Evolutionary conservation across 768 basidiomycete species (phyloP).

Genomic region (Gymnopilus junonius): DNA sequence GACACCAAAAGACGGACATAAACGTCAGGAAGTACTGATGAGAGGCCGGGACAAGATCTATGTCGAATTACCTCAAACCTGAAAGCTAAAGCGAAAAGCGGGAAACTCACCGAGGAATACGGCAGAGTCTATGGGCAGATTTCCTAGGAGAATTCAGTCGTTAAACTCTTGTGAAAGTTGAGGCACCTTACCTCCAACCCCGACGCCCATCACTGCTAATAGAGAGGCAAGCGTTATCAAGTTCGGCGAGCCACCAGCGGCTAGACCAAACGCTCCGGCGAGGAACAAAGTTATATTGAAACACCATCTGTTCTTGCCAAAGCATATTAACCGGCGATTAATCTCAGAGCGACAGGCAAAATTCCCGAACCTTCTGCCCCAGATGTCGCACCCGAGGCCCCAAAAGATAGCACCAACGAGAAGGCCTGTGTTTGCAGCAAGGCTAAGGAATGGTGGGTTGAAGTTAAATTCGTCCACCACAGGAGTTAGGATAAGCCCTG

Average conservation of each 20-base stretch:
- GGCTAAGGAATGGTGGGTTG: slow-evolving; percentile 61
- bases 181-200: slow-evolving; percentile 56
- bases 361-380: slow-evolving; percentile 59
- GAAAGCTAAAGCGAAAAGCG: not conserved
- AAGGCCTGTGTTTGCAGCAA: slow-evolving; percentile 70
- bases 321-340: not conserved
- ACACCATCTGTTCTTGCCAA: slow-evolving; percentile 45
- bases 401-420: slow-evolving; percentile 71
- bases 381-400: slow-evolving; percentile 70
- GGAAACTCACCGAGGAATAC: slow-evolving; percentile 62
- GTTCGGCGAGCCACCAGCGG: slow-evolving; percentile 64
- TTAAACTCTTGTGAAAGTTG: not conserved
- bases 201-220: slow-evolving; percentile 63
- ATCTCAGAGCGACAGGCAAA: not conserved
- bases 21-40: slow-evolving; percentile 77
- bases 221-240: slow-evolving; percentile 54
- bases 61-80: not conserved
- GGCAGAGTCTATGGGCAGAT: slow-evolving; percentile 76
- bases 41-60: slow-evolving; percentile 68
- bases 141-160: slow-evolving; percentile 30
- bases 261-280: slow-evolving; percentile 65
- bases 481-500: slow-evolving; percentile 65
- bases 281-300: slow-evolving; percentile 76
- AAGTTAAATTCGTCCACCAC: slow-evolving; percentile 69
- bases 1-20: slow-evolving; percentile 79